These are phyloP conservation scores for Trypanosoma brucei DNA, from an alignment of 208 protist genomes.

Conservation along the genomic window DNA sequence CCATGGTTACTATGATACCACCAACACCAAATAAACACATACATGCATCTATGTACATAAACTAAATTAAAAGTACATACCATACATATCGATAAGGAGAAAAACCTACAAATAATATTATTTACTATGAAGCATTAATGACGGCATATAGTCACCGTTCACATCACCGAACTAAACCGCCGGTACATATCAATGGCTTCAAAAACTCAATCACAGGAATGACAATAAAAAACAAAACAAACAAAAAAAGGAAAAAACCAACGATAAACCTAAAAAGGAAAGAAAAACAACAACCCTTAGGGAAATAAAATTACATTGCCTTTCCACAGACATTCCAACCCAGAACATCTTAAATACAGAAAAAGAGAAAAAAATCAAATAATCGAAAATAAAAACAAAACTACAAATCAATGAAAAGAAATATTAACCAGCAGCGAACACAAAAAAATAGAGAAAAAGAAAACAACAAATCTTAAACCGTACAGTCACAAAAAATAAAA, in stretches of 20 bases:
- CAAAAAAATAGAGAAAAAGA: slow-evolving; percentile 5
- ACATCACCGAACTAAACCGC: slow-evolving; percentile 2
- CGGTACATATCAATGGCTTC: not conserved
- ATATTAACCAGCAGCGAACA: too few relatives aligned
- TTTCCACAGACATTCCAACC: not conserved
- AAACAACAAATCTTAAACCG: slow-evolving; percentile 12
- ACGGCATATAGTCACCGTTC: not conserved
- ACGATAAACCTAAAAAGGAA: not conserved
- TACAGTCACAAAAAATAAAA: slow-evolving; percentile 1
- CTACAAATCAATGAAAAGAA: not conserved
- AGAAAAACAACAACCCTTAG: not conserved
- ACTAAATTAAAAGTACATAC: not conserved
- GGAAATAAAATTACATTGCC: not conserved
- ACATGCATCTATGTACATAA: not conserved
- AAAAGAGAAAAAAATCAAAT: slow-evolving; percentile 4
- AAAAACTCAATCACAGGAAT: not conserved
- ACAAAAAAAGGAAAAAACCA: not conserved
- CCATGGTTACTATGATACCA: too few relatives aligned
- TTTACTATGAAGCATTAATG: not conserved
- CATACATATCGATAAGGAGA: not conserved
- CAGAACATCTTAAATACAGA: not conserved
- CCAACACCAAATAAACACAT: not conserved
- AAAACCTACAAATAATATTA: too few relatives aligned
- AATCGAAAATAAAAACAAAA: not conserved
- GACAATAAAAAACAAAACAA: not conserved